phyloP scores from a whole-genome alignment of 495 filamentous ascomycete genomes.

The Tetracladium setigerum region DNA sequence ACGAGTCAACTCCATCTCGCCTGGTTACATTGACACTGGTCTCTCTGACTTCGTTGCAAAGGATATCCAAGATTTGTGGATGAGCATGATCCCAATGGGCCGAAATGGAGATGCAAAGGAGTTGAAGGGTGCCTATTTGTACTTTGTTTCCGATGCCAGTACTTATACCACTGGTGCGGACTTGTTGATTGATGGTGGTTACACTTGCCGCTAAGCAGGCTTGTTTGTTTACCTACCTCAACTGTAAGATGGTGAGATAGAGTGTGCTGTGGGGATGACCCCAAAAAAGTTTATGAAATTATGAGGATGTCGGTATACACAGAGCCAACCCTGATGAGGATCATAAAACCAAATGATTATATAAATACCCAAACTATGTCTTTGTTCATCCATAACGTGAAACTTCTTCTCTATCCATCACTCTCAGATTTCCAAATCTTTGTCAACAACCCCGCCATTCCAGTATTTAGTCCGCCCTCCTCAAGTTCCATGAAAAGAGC shows the following conservation, averaged over 20 bases:
- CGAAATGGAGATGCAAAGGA: constrained; percentile 71
- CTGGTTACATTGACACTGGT: constrained; percentile 75
- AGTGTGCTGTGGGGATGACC: neutral
- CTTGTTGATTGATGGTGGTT: constrained; percentile 50
- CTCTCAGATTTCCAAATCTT: too few species aligned
- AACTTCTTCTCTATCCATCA: too few species aligned
- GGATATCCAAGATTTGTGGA: constrained; percentile 66
- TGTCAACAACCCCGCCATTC: too few species aligned
- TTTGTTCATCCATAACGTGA: too few species aligned
- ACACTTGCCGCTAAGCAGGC: constrained; percentile 29
- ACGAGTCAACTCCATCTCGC: constrained; percentile 65
- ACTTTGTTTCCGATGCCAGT: constrained; percentile 65
- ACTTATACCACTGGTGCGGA: constrained; percentile 44
- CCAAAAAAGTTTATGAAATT: too few species aligned
- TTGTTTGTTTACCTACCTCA: neutral
- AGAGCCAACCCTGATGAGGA: too few species aligned
- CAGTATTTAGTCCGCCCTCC: too few species aligned
- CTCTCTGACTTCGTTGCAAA: constrained; percentile 66
- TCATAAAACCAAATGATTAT: too few species aligned
- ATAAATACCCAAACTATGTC: too few species aligned
- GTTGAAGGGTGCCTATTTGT: constrained; percentile 78
- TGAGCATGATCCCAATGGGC: constrained; percentile 70
- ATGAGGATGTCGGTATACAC: too few species aligned
- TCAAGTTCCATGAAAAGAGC: too few species aligned
- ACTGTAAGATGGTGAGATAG: neutral